Percentiles rank a stretch among this genome's conserved stretches.
These are phyloP conservation scores for Acanthamoeba rhysodes DNA, from an alignment of 208 protist genomes.

Conservation along the genomic window DNA sequence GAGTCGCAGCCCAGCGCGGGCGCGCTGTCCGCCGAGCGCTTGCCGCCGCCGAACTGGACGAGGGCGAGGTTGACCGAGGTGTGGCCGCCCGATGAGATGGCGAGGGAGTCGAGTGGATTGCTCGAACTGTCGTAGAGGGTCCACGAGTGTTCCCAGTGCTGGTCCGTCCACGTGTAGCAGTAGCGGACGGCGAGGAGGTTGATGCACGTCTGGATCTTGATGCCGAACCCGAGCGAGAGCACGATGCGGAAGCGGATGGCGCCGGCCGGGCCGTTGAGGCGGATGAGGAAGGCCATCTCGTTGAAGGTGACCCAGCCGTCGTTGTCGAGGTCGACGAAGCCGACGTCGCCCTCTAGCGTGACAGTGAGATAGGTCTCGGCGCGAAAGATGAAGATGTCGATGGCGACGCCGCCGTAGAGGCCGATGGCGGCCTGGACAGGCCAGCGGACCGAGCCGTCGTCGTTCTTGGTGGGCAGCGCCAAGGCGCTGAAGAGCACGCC, in stretches of 20 bases:
- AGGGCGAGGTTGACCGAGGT: constrained; percentile 20
- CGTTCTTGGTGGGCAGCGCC: constrained; percentile 42
- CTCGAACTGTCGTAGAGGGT: background rate
- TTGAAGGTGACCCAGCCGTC: constrained; percentile 70
- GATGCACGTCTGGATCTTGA: constrained; percentile 63
- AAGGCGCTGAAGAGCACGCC: constrained; percentile 44
- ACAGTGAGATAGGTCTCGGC: constrained; percentile 39
- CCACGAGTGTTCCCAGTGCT: constrained; percentile 17
- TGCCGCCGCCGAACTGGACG: background rate
- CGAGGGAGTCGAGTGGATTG: background rate
- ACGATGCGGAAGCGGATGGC: background rate
- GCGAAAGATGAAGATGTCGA: constrained; percentile 71
- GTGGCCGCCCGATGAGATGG: background rate
- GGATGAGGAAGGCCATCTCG: constrained; percentile 64
- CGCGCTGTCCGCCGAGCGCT: background rate
- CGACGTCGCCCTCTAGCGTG: background rate
- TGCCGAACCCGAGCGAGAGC: background rate
- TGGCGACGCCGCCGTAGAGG: constrained; percentile 45
- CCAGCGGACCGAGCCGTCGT: constrained; percentile 66
- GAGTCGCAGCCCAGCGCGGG: too few species aligned
- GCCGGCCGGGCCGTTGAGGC: background rate
- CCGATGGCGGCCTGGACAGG: constrained; percentile 15
- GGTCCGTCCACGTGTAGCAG: background rate
- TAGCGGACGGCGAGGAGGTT: background rate
- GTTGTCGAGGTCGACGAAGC: constrained; percentile 35